Percentiles rank a stretch among this genome's conserved stretches.
Evolutionary conservation across 1,139 yeast species (phyloP).

Genomic region (Sugiyamaella sp.): DNA sequence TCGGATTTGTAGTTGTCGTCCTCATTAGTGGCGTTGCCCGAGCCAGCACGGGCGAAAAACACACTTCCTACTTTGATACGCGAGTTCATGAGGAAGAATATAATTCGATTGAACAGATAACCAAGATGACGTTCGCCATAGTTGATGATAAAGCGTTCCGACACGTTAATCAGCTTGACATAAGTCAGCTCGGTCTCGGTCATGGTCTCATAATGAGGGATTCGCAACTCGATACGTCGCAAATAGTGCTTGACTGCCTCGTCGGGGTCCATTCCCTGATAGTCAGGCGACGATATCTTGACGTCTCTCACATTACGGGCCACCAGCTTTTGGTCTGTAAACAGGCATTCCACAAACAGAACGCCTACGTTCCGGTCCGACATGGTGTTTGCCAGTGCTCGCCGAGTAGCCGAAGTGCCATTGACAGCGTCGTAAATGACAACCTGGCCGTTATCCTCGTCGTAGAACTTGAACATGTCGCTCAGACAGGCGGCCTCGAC

Average conservation of each 20-base stretch:
- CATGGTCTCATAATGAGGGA: slow-evolving; percentile 52
- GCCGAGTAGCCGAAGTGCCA: slow-evolving; percentile 71
- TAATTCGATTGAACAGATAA: slow-evolving; percentile 84
- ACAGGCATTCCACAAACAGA: slow-evolving; percentile 83
- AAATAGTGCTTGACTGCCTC: slow-evolving; percentile 49
- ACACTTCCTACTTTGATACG: slow-evolving; percentile 84
- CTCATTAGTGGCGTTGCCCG: slow-evolving; percentile 28
- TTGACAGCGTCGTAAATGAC: slow-evolving; percentile 97
- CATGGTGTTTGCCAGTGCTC: slow-evolving; percentile 58
- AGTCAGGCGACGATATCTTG: slow-evolving; percentile 80
- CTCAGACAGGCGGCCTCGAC: slow-evolving; percentile 66
- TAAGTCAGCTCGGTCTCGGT: slow-evolving; percentile 61
- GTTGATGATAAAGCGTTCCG: slow-evolving; percentile 81
- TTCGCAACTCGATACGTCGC: slow-evolving; percentile 48
- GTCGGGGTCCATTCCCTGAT: slow-evolving; percentile 65
- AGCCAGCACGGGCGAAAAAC: slow-evolving; percentile 71
- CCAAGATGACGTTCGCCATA: slow-evolving; percentile 70
- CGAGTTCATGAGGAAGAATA: slow-evolving; percentile 86
- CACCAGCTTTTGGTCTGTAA: slow-evolving; percentile 72
- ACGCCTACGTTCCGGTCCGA: slow-evolving; percentile 66
- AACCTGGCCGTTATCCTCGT: slow-evolving; percentile 80
- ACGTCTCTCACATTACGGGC: slow-evolving; percentile 84
- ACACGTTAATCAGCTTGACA: slow-evolving; percentile 84
- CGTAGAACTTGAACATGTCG: slow-evolving; percentile 74
- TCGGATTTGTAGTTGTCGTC: slow-evolving; percentile 43